Percentiles rank a stretch among this genome's conserved stretches.
phyloP scores from a whole-genome alignment of 1,139 yeast genomes.

The Pichia sp. region DNA sequence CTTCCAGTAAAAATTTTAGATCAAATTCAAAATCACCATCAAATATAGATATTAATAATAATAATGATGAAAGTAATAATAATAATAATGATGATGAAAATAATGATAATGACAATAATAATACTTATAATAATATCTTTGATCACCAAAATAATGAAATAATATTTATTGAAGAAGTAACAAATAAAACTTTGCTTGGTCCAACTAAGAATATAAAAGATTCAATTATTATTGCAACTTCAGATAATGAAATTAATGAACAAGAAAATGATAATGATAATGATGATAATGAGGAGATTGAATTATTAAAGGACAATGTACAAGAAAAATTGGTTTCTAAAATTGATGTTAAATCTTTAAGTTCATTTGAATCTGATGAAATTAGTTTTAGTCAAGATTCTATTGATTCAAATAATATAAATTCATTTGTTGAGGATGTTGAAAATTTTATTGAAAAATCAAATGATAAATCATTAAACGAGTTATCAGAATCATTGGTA shows the following conservation, averaged over 20 bases:
- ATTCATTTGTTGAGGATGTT: not conserved
- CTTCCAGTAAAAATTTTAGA: constrained; percentile 14
- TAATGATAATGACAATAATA: no score
- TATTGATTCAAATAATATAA: not conserved
- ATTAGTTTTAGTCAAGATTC: constrained; percentile 4
- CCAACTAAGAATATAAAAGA: constrained; percentile 9
- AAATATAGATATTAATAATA: no score
- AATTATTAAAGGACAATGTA: not conserved
- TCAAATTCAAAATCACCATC: not conserved
- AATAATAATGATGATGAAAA: no score
- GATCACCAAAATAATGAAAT: not conserved
- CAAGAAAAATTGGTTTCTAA: constrained; percentile 3
- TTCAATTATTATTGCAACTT: not conserved
- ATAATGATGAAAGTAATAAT: no score
- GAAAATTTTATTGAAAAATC: not conserved
- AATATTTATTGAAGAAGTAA: not conserved
- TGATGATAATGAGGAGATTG: not conserved
- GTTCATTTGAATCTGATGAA: constrained; percentile 20
- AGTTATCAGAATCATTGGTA: no score
- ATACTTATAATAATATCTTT: not conserved
- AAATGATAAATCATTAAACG: not conserved
- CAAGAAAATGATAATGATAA: not conserved
- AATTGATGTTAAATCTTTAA: constrained; percentile 32
- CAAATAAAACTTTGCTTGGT: constrained; percentile 1
- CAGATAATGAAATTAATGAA: not conserved